These are phyloP conservation scores for Saccharomycopsis sp. DNA, from an alignment of 805 yeast genomes.

Conservation along the genomic window DNA sequence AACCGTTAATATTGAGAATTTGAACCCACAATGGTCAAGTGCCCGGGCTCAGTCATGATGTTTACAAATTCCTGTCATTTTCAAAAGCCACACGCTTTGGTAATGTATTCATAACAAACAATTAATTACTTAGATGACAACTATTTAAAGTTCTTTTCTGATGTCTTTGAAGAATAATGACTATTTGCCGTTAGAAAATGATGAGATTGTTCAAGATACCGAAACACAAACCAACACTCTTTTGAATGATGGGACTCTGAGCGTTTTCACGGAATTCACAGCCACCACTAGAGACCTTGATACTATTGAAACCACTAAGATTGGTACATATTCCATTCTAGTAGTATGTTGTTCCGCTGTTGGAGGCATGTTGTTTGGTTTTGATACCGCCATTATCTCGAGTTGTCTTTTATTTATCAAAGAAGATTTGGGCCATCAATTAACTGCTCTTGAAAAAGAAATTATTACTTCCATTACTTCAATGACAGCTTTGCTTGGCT, in stretches of 20 bases:
- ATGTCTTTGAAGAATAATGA: no score
- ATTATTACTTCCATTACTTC: constrained; percentile 36
- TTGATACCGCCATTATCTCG: constrained; percentile 55
- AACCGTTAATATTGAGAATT: no score
- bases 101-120: no score
- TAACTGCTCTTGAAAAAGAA: constrained; percentile 30
- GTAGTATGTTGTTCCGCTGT: constrained; percentile 33
- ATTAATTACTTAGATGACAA: no score
- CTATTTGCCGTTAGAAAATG: no score
- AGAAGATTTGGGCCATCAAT: constrained; percentile 26
- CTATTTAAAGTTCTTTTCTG: no score
- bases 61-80: no score
- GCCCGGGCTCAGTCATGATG: no score
- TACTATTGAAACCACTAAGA: constrained; percentile 16
- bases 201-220: no score
- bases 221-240: neutral
- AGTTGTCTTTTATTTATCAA: constrained; percentile 45
- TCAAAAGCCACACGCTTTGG: no score
- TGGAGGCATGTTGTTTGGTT: constrained; percentile 55
- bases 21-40: no score
- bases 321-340: constrained; percentile 16
- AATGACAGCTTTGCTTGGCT: constrained; percentile 44
- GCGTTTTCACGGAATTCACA: neutral
- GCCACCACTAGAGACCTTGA: constrained; percentile 9
- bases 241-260: neutral